Percentiles rank a stretch among this genome's conserved stretches.
phyloP scores from a whole-genome alignment of 768 basidiomycete genomes.

The Leccinum variicolor region DNA sequence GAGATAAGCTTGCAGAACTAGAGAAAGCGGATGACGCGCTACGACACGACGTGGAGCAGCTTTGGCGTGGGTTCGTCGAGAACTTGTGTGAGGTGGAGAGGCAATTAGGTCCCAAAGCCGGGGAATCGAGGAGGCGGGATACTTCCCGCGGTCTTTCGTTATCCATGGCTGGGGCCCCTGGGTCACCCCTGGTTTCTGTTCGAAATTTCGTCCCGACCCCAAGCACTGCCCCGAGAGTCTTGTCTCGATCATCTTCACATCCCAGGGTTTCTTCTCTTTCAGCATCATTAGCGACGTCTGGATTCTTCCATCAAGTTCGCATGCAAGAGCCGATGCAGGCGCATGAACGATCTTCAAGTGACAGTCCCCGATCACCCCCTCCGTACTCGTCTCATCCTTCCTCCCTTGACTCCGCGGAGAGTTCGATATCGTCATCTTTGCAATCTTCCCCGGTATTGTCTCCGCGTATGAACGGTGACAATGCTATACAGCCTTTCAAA shows the following conservation, averaged over 20 bases:
- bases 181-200: slow-evolving; percentile 39
- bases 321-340: slow-evolving; percentile 22
- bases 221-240: slow-evolving; percentile 33
- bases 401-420: slow-evolving; percentile 27
- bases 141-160: slow-evolving; percentile 17
- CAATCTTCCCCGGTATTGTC: slow-evolving; percentile 17
- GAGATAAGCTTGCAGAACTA: slow-evolving; percentile 53
- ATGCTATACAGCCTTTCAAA: slow-evolving; percentile 34
- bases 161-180: slow-evolving; percentile 21
- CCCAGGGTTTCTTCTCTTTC: slow-evolving; percentile 61
- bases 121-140: slow-evolving; percentile 20
- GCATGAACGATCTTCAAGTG: slow-evolving; percentile 13
- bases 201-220: slow-evolving; percentile 56
- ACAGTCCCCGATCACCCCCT: slow-evolving; percentile 30
- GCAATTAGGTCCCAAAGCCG: slow-evolving; percentile 26
- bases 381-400: slow-evolving; percentile 36
- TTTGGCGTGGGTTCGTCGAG: slow-evolving; percentile 62
- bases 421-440: slow-evolving; percentile 18
- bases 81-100: slow-evolving; percentile 43
- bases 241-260: slow-evolving; percentile 36
- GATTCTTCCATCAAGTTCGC: slow-evolving; percentile 49
- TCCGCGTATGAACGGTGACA: slow-evolving; percentile 25
- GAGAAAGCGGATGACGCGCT: slow-evolving; percentile 53
- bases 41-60: slow-evolving; percentile 51
- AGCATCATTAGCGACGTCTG: slow-evolving; percentile 60